Percentiles rank a stretch among this genome's conserved stretches.
phyloP scores from a whole-genome alignment of 2,329 filamentous ascomycete species.

The Berkeleyomyces basicola region DNA sequence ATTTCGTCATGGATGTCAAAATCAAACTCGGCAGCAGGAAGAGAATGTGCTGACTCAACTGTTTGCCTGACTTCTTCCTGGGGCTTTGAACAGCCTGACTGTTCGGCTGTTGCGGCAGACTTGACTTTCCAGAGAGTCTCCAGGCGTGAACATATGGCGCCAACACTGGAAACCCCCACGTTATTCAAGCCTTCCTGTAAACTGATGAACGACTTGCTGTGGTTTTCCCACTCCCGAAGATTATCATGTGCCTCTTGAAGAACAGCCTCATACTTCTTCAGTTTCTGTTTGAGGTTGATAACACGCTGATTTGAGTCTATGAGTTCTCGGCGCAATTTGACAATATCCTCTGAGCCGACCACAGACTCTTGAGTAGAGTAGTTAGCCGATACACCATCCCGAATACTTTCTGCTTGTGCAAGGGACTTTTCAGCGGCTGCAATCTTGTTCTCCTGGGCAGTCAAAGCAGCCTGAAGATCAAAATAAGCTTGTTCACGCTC shows the following conservation, averaged over 20 bases:
- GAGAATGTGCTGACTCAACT: background rate
- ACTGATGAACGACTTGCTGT: background rate
- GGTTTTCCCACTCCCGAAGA: constrained; percentile 12
- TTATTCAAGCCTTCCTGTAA: constrained; percentile 6
- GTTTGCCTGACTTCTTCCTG: background rate
- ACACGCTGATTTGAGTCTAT: constrained; percentile 14
- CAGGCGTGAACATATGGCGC: constrained; percentile 3
- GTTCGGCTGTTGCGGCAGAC: background rate
- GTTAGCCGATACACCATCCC: background rate
- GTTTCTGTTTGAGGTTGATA: constrained; percentile 12
- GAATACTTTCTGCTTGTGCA: background rate
- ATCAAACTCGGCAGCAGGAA: background rate
- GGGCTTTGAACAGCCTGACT: background rate
- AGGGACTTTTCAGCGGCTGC: constrained; percentile 2
- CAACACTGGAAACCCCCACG: constrained; percentile 5
- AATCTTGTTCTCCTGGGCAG: constrained; percentile 2
- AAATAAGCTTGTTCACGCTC: constrained; percentile 4
- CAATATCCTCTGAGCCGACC: background rate
- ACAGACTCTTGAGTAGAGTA: background rate
- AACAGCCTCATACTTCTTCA: constrained; percentile 11
- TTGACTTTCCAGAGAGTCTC: constrained; percentile 6
- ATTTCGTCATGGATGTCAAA: constrained; percentile 4
- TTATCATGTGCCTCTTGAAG: constrained; percentile 5
- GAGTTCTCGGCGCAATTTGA: background rate
- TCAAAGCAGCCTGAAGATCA: background rate